phyloP scores from a whole-genome alignment of 768 basidiomycete genomes.

The Lactifluus volemus region DNA sequence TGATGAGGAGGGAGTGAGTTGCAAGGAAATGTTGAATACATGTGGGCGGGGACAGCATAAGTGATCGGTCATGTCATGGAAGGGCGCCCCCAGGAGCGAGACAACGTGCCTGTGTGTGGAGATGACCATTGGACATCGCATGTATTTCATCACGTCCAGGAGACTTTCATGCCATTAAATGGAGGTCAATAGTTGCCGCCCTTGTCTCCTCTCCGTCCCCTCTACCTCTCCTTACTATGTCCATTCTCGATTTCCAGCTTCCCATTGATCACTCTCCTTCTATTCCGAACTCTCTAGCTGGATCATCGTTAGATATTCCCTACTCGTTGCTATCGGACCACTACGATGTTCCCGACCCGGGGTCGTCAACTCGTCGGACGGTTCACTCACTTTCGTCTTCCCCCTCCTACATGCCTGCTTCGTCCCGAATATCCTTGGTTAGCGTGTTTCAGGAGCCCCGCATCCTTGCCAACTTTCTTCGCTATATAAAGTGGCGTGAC shows the following conservation, averaged over 20 bases:
- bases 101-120: not conserved
- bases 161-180: not conserved
- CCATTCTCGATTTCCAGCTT: not conserved
- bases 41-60: not conserved
- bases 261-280: not conserved
- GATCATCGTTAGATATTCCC: not conserved
- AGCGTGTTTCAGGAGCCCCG: constrained; percentile 28
- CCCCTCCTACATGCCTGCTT: not conserved
- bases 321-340: not conserved
- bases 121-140: not conserved
- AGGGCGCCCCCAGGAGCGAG: too few relatives aligned
- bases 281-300: not conserved
- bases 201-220: not conserved
- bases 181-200: not conserved
- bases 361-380: not conserved
- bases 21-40: not conserved
- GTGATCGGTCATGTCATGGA: too few relatives aligned
- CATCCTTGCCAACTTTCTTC: constrained; percentile 29
- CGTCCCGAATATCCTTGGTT: constrained; percentile 21
- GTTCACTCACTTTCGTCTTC: not conserved
- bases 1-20: not conserved
- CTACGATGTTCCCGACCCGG: not conserved
- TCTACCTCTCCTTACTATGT: not conserved
- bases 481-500: constrained; percentile 30
- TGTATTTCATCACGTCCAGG: not conserved